Evolutionary conservation across 257 asterid genomes (phyloP), one percentile per base, ranked within the genome.

Genomic region (Lycium barbarum): DNA sequence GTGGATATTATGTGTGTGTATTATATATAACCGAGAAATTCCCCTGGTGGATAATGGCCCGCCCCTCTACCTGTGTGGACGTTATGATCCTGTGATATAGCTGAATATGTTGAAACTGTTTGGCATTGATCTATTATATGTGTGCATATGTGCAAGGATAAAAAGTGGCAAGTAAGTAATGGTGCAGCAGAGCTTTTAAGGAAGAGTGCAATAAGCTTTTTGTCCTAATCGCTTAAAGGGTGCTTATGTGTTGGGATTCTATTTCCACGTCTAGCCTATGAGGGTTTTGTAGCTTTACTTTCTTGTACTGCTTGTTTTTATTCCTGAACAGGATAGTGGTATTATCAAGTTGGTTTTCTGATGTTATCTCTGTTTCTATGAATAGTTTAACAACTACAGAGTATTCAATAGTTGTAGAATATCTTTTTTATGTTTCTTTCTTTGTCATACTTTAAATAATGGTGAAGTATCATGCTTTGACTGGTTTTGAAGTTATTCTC

Each of bases 291-390:
- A 68, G 47, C 26, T 7, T 3, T 15, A 38, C 45, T 35, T 67
- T 67, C 6, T 9, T 22, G 9, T 7, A 40, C 51, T 36, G 38
- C 70, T 9, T 68, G 51, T 68, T 68, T 14, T 68, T 36, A 36
- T 36, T 15, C 26, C 49, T 15, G 76, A 68, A 68, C 22, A 68
- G 22, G 26, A 36, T 5, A 68, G 47, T 17, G 22, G 78, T 70
- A 70, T 38, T 70, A 70, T 70, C 22, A 70, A 70, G 53, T 38
- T 38, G 53, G 78, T 70, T 70, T 70, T 70, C 53, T 38, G 45
- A 7, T 70, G 14, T 70, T 38, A 70, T 70, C 53, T 70, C 78
- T 17, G 9, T 15, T 70, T 15, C 22, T 70, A 9, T 70, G 51
- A 38, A 7, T 67, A n/a, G 74, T 8, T 38, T 70, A 70, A 38